These are phyloP conservation scores for Neurospora sp. DNA, from an alignment of 495 filamentous ascomycete species.

Conservation along the genomic window DNA sequence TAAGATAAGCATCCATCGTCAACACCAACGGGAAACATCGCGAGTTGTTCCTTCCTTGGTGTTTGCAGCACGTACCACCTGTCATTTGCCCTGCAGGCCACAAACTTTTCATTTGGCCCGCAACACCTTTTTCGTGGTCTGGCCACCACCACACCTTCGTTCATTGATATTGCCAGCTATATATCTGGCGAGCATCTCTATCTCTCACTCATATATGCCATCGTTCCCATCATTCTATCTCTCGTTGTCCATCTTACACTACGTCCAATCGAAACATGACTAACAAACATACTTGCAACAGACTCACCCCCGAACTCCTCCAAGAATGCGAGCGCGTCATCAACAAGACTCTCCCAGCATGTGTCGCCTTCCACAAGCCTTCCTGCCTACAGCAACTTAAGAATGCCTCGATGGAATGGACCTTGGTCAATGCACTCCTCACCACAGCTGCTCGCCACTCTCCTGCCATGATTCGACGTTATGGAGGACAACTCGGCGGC, in stretches of 20 bases:
- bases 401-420: slow-evolving; percentile 33
- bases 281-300: slow-evolving; percentile 13
- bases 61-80: background rate
- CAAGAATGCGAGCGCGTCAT: slow-evolving; percentile 42
- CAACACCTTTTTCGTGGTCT: background rate
- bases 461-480: slow-evolving; percentile 38
- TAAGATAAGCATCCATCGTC: background rate
- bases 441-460: slow-evolving; percentile 40
- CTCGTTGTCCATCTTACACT: background rate
- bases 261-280: background rate
- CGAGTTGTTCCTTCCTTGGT: background rate
- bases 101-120: background rate
- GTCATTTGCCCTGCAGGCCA: background rate
- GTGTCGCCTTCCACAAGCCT: slow-evolving; percentile 43
- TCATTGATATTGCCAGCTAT: background rate
- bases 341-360: slow-evolving; percentile 40
- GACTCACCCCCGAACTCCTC: slow-evolving; percentile 38
- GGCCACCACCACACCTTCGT: background rate
- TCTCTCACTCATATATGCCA: background rate
- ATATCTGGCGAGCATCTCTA: background rate
- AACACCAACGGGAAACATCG: background rate
- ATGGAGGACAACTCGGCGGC: slow-evolving; percentile 35
- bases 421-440: slow-evolving; percentile 38
- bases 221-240: background rate
- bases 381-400: slow-evolving; percentile 41